Evolutionary conservation across 345 rosid genomes (phyloP).

Genomic region (Camelina hispida): DNA sequence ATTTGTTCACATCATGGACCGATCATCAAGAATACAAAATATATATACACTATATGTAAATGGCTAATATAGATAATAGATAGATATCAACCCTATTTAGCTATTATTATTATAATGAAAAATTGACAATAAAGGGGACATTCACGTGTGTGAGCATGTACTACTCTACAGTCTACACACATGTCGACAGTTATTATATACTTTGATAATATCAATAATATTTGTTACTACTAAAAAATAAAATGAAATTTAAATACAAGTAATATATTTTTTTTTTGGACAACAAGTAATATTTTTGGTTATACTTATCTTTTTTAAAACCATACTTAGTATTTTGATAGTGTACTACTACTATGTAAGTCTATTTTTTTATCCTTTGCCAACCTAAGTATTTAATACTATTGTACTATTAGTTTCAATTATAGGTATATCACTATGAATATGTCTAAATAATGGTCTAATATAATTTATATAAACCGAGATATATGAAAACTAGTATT

Average conservation of each 20-base stretch:
- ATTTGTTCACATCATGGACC: conserved; percentile 28
- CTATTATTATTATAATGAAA: background rate
- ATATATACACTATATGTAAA: background rate
- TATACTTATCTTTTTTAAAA: background rate
- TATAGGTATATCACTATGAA: conserved; percentile 27
- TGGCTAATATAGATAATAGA: background rate
- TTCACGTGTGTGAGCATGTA: conserved; percentile 43
- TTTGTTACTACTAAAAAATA: background rate
- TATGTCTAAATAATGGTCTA: background rate
- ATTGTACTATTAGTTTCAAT: conserved; percentile 29
- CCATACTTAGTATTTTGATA: background rate
- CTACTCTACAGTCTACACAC: conserved; percentile 15
- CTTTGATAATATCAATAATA: background rate
- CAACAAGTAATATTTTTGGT: no score
- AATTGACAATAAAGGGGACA: conserved; percentile 39
- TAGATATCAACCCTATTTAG: background rate
- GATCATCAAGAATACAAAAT: conserved; percentile 5
- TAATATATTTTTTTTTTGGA: no score
- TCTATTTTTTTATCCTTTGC: conserved; percentile 9
- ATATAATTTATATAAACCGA: no score
- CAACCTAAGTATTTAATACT: conserved; percentile 19
- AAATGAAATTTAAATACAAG: background rate
- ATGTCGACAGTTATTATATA: conserved; percentile 23
- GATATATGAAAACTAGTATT: conserved; percentile 2
- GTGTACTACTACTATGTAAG: conserved; percentile 13